A percentile compares a stretch with the other conserved stretches of the same genome.
phyloP scores from a whole-genome alignment of 257 asterid genomes.

The Salvia miltiorrhiza region DNA sequence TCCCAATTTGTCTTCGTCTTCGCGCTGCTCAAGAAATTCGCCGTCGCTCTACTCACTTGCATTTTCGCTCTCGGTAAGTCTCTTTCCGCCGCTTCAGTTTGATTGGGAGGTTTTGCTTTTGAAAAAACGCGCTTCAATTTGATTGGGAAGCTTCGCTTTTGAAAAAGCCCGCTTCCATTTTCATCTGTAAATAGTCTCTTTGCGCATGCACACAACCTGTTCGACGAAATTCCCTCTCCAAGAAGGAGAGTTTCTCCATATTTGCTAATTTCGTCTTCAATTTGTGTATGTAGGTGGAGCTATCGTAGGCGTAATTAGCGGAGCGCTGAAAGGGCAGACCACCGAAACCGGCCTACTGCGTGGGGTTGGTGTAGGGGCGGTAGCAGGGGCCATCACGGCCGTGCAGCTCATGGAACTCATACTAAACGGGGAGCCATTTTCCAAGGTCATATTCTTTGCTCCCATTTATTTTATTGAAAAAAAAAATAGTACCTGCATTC shows the following conservation, averaged over 20 bases:
- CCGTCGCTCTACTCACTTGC: constrained; percentile 54
- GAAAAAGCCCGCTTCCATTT: neutral
- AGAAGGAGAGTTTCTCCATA: neutral
- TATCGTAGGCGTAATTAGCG: constrained; percentile 60
- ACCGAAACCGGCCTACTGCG: constrained; percentile 86
- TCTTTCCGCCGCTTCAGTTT: neutral
- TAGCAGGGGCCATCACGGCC: constrained; percentile 82
- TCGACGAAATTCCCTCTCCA: constrained; percentile 19
- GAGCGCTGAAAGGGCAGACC: constrained; percentile 90
- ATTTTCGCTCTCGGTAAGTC: constrained; percentile 61
- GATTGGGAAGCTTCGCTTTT: no score
- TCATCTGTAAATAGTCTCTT: neutral
- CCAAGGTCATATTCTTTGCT: constrained; percentile 58
- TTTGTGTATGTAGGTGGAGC: constrained; percentile 64
- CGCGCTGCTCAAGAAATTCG: constrained; percentile 31
- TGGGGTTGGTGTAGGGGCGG: constrained; percentile 86
- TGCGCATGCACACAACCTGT: constrained; percentile 16
- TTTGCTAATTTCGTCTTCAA: neutral
- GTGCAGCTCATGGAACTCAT: constrained; percentile 78
- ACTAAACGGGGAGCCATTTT: constrained; percentile 73
- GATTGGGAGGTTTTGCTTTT: neutral
- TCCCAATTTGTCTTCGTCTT: constrained; percentile 35
- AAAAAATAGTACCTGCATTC: constrained; percentile 15
- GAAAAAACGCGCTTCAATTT: neutral
- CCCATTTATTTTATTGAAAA: constrained; percentile 1